Evolutionary conservation across 495 filamentous ascomycete genomes (phyloP).

Genomic region (Tuber microsphaerosporum): DNA sequence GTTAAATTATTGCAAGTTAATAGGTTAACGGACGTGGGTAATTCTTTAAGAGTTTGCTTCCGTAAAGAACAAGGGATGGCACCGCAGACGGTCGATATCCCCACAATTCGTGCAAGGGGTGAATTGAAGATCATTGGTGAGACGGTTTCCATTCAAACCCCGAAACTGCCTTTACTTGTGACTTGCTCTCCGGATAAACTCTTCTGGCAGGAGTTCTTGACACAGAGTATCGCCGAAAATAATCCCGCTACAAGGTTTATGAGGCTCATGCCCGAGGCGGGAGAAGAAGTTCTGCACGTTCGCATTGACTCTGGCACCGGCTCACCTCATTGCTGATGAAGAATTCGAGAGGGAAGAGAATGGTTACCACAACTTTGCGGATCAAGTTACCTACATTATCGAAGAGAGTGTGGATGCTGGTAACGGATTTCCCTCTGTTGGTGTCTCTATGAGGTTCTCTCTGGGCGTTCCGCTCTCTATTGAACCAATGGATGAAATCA

Average conservation of each 20-base stretch:
- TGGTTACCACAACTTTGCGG: conserved; percentile 11
- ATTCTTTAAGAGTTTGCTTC: conserved; percentile 19
- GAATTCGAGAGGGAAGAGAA: background rate
- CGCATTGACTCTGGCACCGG: background rate
- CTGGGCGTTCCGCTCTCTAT: conserved; percentile 15
- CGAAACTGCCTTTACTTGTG: conserved; percentile 24
- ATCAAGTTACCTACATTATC: conserved; percentile 19
- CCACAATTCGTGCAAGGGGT: conserved; percentile 16
- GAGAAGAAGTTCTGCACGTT: background rate
- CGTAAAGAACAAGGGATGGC: conserved; percentile 9
- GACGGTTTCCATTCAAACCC: conserved; percentile 16
- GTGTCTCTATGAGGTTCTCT: conserved; percentile 20
- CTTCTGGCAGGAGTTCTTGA: background rate
- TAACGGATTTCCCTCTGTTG: conserved; percentile 4
- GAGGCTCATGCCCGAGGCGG: background rate
- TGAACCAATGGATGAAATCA: conserved; percentile 24
- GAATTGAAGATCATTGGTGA: conserved; percentile 24
- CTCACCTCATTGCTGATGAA: background rate
- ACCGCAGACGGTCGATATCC: conserved; percentile 23
- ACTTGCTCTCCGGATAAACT: conserved; percentile 13
- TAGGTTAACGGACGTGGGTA: conserved; percentile 15
- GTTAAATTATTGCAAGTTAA: conserved; percentile 24
- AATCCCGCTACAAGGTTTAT: background rate
- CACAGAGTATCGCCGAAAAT: background rate
- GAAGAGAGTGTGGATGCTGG: conserved; percentile 13